Conservation (phyloP, 2,329 filamentous ascomycete species). For the Penicillium brevicompactum region DNA sequence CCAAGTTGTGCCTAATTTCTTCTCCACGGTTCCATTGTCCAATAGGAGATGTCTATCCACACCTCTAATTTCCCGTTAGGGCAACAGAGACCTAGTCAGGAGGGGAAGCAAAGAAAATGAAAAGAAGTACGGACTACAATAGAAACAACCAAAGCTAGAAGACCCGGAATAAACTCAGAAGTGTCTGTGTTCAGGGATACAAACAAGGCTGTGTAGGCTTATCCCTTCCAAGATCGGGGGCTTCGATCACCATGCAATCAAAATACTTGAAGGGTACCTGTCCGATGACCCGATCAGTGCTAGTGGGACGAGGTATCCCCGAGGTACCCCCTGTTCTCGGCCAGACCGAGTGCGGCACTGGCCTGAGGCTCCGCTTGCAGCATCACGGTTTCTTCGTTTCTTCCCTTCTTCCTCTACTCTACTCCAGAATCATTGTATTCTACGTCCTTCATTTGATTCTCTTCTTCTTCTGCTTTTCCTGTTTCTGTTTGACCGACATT, state of each 20-base stretch:
- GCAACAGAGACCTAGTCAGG: constrained; percentile 17
- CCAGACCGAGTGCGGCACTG: constrained; percentile 24
- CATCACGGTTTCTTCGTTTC: constrained; percentile 11
- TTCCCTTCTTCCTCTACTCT: background rate
- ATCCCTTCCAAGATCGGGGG: constrained; percentile 9
- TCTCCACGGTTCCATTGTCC: background rate
- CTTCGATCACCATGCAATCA: background rate
- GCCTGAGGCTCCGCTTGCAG: constrained; percentile 27
- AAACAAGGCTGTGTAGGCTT: constrained; percentile 8
- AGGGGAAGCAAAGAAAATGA: background rate
- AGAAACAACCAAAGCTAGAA: background rate
- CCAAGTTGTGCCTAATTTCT: background rate
- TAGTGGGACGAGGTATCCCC: constrained; percentile 5
- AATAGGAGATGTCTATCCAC: constrained; percentile 4
- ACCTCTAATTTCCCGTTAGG: constrained; percentile 19
- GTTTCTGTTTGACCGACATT: constrained; percentile 12
- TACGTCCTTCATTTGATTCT: constrained; percentile 20
- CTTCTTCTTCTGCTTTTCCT: constrained; percentile 15
- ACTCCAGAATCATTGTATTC: background rate
- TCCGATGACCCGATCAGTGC: background rate
- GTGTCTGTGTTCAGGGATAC: background rate
- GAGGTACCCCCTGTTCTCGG: constrained; percentile 23
- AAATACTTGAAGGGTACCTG: constrained; percentile 2
- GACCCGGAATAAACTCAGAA: background rate
- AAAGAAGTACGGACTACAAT: no score